Conservation (phyloP, 768 basidiomycete species). For the Xanthoconium stramineum region DNA sequence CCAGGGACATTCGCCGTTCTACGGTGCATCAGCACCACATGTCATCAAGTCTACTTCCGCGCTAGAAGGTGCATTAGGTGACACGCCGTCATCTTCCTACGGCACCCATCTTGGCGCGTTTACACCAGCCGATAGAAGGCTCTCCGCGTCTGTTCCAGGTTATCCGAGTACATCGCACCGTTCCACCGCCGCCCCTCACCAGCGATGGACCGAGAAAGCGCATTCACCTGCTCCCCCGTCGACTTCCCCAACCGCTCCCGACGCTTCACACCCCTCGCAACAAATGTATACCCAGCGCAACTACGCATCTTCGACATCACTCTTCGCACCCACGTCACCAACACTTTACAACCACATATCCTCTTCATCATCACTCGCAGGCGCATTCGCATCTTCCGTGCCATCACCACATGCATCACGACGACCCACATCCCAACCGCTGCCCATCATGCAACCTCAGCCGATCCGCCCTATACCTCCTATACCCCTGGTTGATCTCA, state of each 20-base stretch:
- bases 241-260: constrained; percentile 2
- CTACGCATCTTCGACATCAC: constrained; percentile 16
- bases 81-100: constrained; percentile 16
- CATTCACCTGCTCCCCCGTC: constrained; percentile 8
- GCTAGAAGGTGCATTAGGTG: constrained; percentile 31
- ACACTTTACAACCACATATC: constrained; percentile 19
- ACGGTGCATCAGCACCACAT: constrained; percentile 22
- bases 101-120: constrained; percentile 3
- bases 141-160: constrained; percentile 33
- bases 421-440: constrained; percentile 10
- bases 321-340: constrained; percentile 18
- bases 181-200: constrained; percentile 5
- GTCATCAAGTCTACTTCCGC: constrained; percentile 32
- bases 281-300: constrained; percentile 25
- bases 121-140: constrained; percentile 25
- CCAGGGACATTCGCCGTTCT: constrained; percentile 14
- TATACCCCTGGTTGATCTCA: constrained; percentile 30
- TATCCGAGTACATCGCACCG: constrained; percentile 26
- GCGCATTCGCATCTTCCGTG: constrained; percentile 22
- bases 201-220: constrained; percentile 18
- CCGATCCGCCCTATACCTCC: constrained; percentile 35
- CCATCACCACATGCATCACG: constrained; percentile 15
- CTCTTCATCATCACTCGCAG: constrained; percentile 24
- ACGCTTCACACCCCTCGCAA: constrained; percentile 18
- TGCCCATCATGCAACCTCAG: constrained; percentile 33